A percentile compares a stretch with the other conserved stretches of the same genome.
Evolutionary conservation across 441 rosid species (phyloP).

Genomic region (Cnidoscolus chayamansa): DNA sequence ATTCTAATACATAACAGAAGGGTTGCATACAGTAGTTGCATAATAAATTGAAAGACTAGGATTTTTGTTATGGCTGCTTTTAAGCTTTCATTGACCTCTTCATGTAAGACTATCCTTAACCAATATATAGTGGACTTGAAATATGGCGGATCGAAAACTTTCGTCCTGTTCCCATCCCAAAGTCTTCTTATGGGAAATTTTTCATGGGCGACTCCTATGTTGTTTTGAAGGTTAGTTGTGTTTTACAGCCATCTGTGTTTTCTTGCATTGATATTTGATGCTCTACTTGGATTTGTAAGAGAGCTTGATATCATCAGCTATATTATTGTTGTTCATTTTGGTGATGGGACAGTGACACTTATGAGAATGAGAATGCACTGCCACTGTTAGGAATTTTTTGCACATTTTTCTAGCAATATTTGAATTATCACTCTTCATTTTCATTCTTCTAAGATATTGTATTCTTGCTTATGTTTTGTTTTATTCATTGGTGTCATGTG

Average conservation of each 20-base stretch:
- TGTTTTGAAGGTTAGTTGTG: conserved; percentile 62
- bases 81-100: conserved; percentile 17
- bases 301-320: not conserved
- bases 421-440: not conserved
- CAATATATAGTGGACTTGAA: conserved; percentile 65
- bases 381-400: not conserved
- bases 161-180: conserved; percentile 56
- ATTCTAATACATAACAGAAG: not conserved
- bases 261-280: not conserved
- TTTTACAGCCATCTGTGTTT: not conserved
- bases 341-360: not conserved
- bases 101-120: conserved; percentile 46
- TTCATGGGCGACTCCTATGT: conserved; percentile 90
- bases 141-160: conserved; percentile 93
- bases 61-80: conserved; percentile 1
- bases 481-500: not conserved
- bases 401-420: not conserved
- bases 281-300: conserved; percentile 3
- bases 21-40: not conserved
- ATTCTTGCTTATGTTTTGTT: not conserved
- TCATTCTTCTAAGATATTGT: not conserved
- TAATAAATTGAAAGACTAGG: not conserved
- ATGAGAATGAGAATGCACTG: not conserved
- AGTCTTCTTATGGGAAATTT: conserved; percentile 73
- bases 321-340: not conserved